Base-by-base conservation (phyloP, 1,139 yeast genomes). In the Candida mesenterica region DNA sequence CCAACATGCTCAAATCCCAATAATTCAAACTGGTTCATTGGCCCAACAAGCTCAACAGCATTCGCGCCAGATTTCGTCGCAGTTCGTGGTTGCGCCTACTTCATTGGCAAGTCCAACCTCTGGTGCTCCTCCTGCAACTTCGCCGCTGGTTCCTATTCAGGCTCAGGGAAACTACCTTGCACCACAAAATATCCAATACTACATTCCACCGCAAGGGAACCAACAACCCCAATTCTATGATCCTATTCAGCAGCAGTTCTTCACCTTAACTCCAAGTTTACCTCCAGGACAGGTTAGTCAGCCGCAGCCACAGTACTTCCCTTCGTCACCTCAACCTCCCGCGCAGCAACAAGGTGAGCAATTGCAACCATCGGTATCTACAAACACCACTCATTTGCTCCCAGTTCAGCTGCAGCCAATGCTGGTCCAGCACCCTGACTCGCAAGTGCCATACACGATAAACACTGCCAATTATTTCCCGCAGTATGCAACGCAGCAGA, bases 221-320 rank as follows among this genome's bases (percentile, higher is more conserved):
- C 43, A 43, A 28, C 70, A 62, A 39, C 59, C 61, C 4, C 74
- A 67, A 42, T 66, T 65, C 42, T 69, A 67, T 45, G 75, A 70
- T 43, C 75, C 74, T 2, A 66, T 66, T 10, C 72, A 65, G 49
- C 75, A 69, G 46, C 74, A 69, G 39, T 69, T 62, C 42, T 69
- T 59, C 42, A 69, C 71, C 8, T 56, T 68, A 29, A 61, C 70
- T 14, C 72, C 73, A n/a, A 46, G 55, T 9, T 41, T 46, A 39
- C 57, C 48, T 6, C 38, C 42, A 10, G 38, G 40, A 14, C 49
- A 42, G 24, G 42, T 35, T 5, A 24, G 12, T 12, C 50, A 45
- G 28, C 44, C 36, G 10, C 65, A 59, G 44, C 71, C 72, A 1
- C 71, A 65, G 38, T 61, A 62, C 46, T 65, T 67, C 46, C 64